These are phyloP conservation scores for Boletus subparvulus DNA, from an alignment of 768 basidiomycete species.

Conservation along the genomic window DNA sequence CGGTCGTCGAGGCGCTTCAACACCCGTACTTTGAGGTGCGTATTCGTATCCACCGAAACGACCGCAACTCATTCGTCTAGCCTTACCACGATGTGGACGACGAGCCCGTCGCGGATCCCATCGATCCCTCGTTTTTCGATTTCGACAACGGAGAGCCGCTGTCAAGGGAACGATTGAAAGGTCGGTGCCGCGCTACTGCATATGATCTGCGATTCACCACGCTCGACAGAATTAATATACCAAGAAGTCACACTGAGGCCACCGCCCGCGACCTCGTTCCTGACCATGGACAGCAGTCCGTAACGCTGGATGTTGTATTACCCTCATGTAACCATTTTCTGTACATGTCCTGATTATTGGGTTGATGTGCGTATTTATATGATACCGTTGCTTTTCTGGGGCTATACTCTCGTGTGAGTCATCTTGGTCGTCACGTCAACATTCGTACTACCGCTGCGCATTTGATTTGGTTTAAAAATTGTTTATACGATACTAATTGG, in stretches of 20 bases:
- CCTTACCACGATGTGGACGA: constrained; percentile 89
- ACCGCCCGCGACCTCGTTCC: constrained; percentile 16
- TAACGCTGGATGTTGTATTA: not conserved
- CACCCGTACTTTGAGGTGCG: constrained; percentile 86
- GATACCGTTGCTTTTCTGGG: too few relatives aligned
- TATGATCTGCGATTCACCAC: not conserved
- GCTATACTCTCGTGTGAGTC: too few relatives aligned
- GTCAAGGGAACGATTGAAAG: constrained; percentile 69
- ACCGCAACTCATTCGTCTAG: constrained; percentile 20
- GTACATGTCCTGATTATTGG: too few relatives aligned
- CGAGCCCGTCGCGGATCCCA: constrained; percentile 76
- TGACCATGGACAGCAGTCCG: constrained; percentile 15
- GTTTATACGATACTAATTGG: too few relatives aligned
- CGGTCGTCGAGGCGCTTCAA: constrained; percentile 80
- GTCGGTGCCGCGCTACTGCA: constrained; percentile 32
- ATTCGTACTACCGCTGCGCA: too few relatives aligned
- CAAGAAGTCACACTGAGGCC: constrained; percentile 42
- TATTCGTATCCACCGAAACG: not conserved
- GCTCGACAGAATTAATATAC: constrained; percentile 42
- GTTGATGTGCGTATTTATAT: too few relatives aligned
- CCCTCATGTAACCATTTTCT: too few relatives aligned
- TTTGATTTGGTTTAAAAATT: too few relatives aligned
- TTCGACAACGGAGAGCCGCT: constrained; percentile 70
- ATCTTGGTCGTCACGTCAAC: too few relatives aligned
- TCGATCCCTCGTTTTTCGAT: constrained; percentile 79